Percentiles rank a stretch among this genome's conserved stretches.
These are phyloP conservation scores for Madurella mycetomatis DNA, from an alignment of 2,329 filamentous ascomycete species.

Conservation along the genomic window DNA sequence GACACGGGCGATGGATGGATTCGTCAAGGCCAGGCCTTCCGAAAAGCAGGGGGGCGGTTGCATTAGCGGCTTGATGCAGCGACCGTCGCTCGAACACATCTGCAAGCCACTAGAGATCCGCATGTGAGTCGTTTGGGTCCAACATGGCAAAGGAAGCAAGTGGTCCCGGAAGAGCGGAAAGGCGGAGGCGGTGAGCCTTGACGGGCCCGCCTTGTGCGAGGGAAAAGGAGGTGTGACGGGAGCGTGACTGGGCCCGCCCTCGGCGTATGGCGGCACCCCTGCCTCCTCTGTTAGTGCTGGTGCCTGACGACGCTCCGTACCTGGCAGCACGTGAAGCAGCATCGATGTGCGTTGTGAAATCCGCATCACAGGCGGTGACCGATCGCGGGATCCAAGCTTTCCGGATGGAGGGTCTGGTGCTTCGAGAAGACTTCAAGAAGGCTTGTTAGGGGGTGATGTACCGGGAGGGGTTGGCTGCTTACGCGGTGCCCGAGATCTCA, in stretches of 20 bases:
- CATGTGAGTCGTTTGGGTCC: constrained; percentile 16
- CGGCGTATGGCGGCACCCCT: neutral
- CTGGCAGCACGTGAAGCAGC: constrained; percentile 23
- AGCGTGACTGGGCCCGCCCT: constrained; percentile 2
- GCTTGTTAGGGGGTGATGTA: neutral
- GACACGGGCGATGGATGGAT: constrained; percentile 10
- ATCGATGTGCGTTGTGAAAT: constrained; percentile 10
- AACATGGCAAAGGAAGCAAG: constrained; percentile 2
- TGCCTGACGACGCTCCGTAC: neutral
- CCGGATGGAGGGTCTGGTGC: neutral
- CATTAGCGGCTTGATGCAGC: constrained; percentile 25
- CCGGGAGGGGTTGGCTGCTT: neutral
- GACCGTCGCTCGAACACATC: constrained; percentile 15
- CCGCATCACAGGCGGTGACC: neutral
- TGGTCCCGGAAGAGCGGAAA: constrained; percentile 23
- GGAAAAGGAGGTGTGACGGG: constrained; percentile 23
- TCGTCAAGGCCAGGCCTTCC: constrained; percentile 18
- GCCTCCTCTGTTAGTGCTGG: neutral
- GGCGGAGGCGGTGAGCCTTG: constrained; percentile 23
- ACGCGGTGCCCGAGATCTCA: neutral
- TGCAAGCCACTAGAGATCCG: constrained; percentile 24
- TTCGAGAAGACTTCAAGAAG: neutral
- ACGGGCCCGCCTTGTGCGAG: constrained; percentile 11
- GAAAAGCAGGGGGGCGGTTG: constrained; percentile 19
- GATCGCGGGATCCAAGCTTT: neutral